Evolutionary conservation across 768 basidiomycete genomes (phyloP).

Genomic region (Russula sp.): DNA sequence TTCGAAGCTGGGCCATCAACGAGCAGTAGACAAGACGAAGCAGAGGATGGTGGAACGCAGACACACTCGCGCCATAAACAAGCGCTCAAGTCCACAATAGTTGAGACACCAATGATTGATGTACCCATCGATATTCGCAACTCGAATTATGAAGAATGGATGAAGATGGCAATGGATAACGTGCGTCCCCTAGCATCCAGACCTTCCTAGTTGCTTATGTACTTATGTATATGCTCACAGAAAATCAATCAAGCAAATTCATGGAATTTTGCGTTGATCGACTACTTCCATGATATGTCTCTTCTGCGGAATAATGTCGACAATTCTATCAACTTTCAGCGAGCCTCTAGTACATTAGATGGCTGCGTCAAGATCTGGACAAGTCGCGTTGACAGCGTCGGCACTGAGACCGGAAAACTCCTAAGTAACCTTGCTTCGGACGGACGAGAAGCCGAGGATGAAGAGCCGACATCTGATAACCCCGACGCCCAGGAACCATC

Average conservation of each 20-base stretch:
- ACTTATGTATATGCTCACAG: conserved; percentile 39
- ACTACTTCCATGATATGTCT: conserved; percentile 99
- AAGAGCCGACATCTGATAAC: conserved; percentile 50
- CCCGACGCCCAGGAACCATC: conserved; percentile 61
- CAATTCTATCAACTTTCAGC: conserved; percentile 98
- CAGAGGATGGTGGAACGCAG: conserved; percentile 35
- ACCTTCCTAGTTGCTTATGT: neutral
- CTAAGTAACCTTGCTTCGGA: conserved; percentile 78
- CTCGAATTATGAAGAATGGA: conserved; percentile 97
- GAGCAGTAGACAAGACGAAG: conserved; percentile 37
- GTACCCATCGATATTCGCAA: conserved; percentile 80
- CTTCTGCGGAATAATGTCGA: conserved; percentile 87
- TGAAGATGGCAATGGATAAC: conserved; percentile 99
- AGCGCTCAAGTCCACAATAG: conserved; percentile 51
- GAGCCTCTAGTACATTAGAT: conserved; percentile 94
- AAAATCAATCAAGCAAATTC: conserved; percentile 99
- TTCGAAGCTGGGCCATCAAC: conserved; percentile 52
- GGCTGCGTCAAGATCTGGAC: conserved; percentile 99
- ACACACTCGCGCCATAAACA: conserved; percentile 46
- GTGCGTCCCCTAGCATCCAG: conserved; percentile 36
- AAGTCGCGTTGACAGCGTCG: conserved; percentile 92
- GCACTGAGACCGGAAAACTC: conserved; percentile 93
- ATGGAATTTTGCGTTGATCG: conserved; percentile 96
- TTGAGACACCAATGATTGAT: conserved; percentile 49
- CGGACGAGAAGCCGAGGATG: conserved; percentile 56